These are phyloP conservation scores for Sugiyamaella floridensis DNA, from an alignment of 805 yeast genomes.

Conservation along the genomic window DNA sequence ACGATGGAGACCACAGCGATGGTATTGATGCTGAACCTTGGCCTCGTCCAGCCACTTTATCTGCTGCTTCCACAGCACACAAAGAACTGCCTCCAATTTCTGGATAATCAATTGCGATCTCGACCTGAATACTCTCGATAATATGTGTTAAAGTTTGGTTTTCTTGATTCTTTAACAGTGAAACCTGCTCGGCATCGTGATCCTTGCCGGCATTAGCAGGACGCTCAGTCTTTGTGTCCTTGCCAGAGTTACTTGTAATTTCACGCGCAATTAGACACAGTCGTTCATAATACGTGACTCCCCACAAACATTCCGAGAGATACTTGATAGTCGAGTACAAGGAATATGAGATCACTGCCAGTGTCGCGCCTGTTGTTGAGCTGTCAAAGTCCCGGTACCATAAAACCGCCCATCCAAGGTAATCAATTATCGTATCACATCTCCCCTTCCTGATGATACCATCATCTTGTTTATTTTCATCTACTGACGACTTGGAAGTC, in stretches of 20 bases:
- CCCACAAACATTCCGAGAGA: not conserved
- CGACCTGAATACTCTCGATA: not conserved
- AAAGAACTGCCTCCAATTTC: not conserved
- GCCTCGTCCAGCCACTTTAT: constrained; percentile 1
- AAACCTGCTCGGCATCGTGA: no score
- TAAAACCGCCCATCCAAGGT: not conserved
- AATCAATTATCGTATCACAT: not conserved
- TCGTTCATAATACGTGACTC: not conserved
- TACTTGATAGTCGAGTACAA: not conserved
- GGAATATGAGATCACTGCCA: not conserved
- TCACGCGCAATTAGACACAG: not conserved
- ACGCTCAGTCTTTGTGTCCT: no score
- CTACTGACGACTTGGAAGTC: not conserved
- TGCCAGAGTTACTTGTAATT: not conserved
- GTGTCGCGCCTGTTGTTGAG: not conserved
- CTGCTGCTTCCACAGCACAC: not conserved
- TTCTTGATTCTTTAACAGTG: no score
- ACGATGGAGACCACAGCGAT: not conserved
- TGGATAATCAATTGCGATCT: not conserved
- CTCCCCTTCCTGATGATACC: not conserved
- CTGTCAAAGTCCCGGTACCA: not conserved
- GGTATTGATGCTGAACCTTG: not conserved
- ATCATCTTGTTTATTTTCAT: no score
- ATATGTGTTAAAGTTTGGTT: not conserved
- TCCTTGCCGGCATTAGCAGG: no score